A percentile compares a stretch with the other conserved stretches of the same genome.
These are phyloP conservation scores for Coemansia sp. DNA, from an alignment of 192 early-diverging fungal genomes.

Conservation along the genomic window DNA sequence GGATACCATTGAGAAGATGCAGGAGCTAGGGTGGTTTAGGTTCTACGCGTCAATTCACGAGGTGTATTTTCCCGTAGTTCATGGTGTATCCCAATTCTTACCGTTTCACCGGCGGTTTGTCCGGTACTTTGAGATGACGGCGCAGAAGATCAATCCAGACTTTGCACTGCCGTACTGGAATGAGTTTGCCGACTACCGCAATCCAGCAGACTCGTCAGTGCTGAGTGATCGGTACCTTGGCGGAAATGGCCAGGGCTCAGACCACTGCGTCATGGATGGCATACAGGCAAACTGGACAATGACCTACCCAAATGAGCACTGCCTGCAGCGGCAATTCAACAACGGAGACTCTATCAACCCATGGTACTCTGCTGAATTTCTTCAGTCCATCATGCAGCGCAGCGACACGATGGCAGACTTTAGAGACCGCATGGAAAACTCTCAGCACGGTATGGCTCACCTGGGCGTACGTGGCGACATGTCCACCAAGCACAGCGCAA, in stretches of 20 bases:
- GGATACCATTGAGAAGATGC: slow-evolving; percentile 19
- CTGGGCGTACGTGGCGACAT: slow-evolving; percentile 49
- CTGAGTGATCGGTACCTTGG: slow-evolving; percentile 17
- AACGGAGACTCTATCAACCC: slow-evolving; percentile 25
- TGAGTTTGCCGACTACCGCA: slow-evolving; percentile 25
- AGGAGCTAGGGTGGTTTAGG: slow-evolving; percentile 24
- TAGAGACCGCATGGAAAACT: slow-evolving; percentile 44
- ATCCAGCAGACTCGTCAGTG: slow-evolving; percentile 24
- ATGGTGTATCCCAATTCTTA: slow-evolving; percentile 46
- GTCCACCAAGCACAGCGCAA: slow-evolving; percentile 37
- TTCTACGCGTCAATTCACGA: slow-evolving; percentile 30
- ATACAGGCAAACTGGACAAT: slow-evolving; percentile 29
- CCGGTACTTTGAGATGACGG: slow-evolving; percentile 44
- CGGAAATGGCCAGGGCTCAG: slow-evolving; percentile 32
- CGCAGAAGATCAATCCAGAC: slow-evolving; percentile 21
- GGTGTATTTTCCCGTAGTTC: slow-evolving; percentile 26
- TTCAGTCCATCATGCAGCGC: slow-evolving; percentile 30
- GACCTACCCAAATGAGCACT: slow-evolving; percentile 25
- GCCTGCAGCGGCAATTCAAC: slow-evolving; percentile 26
- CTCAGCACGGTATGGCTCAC: slow-evolving; percentile 41
- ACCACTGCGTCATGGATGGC: slow-evolving; percentile 22
- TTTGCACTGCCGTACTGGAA: slow-evolving; percentile 50
- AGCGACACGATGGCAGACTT: slow-evolving; percentile 21
- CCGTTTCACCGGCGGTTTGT: slow-evolving; percentile 53
- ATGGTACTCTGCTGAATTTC: slow-evolving; percentile 33